These are phyloP conservation scores for Aureobasidium mangrovei DNA, from an alignment of 2,329 filamentous ascomycete species.

Conservation along the genomic window DNA sequence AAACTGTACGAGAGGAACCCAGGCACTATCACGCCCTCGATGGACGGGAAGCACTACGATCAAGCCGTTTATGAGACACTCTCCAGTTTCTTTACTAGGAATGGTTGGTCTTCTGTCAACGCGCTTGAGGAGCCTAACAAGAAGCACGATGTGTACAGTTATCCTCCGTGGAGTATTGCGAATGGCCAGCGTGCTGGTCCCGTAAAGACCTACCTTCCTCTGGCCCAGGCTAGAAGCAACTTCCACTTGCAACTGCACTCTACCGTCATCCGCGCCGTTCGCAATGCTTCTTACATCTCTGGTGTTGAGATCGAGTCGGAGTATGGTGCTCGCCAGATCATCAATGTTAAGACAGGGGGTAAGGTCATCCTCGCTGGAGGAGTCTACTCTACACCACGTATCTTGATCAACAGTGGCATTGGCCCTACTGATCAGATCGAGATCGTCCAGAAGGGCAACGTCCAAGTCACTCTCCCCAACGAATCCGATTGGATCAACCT, in stretches of 20 bases:
- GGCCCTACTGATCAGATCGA: constrained; percentile 17
- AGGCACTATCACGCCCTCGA: constrained; percentile 32
- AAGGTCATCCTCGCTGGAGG: constrained; percentile 31
- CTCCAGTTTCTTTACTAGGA: constrained; percentile 26
- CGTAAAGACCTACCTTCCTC: constrained; percentile 42
- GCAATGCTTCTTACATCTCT: constrained; percentile 32
- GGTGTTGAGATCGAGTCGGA: constrained; percentile 29
- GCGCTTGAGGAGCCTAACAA: constrained; percentile 38
- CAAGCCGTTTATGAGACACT: not conserved
- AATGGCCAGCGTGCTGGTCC: constrained; percentile 44
- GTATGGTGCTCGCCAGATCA: constrained; percentile 21
- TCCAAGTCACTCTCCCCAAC: constrained; percentile 18
- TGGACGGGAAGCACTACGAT: constrained; percentile 38
- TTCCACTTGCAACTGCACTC: constrained; percentile 39
- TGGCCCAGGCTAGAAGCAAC: constrained; percentile 33
- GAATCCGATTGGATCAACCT: constrained; percentile 22
- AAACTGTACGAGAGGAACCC: constrained; percentile 39
- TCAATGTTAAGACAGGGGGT: constrained; percentile 25
- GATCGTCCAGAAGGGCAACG: constrained; percentile 17
- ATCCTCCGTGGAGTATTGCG: constrained; percentile 41
- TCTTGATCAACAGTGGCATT: constrained; percentile 34
- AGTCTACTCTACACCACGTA: constrained; percentile 22
- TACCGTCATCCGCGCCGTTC: constrained; percentile 38
- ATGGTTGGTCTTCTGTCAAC: constrained; percentile 42
- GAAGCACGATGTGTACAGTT: constrained; percentile 42